Evolutionary conservation across 371 early-diverging fungal species (phyloP), one percentile per base, ranked within the genome.

Genomic region (Mucor velutinosus): DNA sequence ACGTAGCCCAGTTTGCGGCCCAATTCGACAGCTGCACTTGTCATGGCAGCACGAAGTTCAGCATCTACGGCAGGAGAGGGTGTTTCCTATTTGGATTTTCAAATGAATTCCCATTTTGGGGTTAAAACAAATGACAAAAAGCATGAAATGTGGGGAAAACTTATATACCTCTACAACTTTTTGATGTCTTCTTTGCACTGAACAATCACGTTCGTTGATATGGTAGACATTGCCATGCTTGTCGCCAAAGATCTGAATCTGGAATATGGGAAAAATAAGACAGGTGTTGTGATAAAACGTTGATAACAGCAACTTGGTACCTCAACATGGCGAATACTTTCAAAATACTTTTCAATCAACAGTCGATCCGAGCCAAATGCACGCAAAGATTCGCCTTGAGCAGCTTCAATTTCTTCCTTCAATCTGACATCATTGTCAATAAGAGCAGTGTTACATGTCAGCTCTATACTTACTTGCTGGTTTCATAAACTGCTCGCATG

Each of bases 311-410:
- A 23, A 25, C 21, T 55, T 2, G 17, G 51, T 76, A 95, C 89
- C 78, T 96, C 97, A 61, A 96, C 93, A 73, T 96, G 97, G 67
- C 94, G 92, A 58, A 94, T 90, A 66, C 92, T 88, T 55, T 92
- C 92, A 72, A 99, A 92, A 69, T 93, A 96, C 80, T 96, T 95
- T 77, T 98, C 98, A 57, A 98, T 91, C 58, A 98, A 82, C 8
- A 98, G 83, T 55, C 93, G 86, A 71, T 90, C 90, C 67, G 97
- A 96, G 17, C 97, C 97, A 76, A 98, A 98, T 33, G 90, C 85
- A 53, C 94, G 90, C 74, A 88, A 77, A 25, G 96, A 90, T 82
- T 98, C 98, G 60, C 88, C 86, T 62, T 90, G 84, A 41, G 95
- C 93, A n/a, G 95, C 84, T 70, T 90, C 87, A 77, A 91, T 94